Evolutionary conservation across 1,284 basidiomycete species (phyloP).

Genomic region (Mycena sp.): DNA sequence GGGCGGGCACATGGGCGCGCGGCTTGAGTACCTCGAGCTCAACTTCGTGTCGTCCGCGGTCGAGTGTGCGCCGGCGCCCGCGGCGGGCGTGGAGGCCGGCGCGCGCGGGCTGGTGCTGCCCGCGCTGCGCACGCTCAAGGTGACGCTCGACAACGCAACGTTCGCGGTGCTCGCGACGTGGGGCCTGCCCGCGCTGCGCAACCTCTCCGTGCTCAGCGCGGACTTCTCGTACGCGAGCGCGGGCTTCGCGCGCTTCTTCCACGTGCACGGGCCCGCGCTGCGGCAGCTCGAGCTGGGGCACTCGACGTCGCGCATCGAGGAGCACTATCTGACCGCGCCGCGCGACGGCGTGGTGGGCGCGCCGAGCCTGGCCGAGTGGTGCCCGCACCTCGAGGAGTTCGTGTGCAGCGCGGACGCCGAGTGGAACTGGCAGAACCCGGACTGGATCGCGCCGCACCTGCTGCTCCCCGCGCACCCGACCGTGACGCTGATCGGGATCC

Average conservation of each 20-base stretch:
- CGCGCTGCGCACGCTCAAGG: constrained; percentile 69
- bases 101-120: constrained; percentile 15
- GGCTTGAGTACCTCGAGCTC: constrained; percentile 65
- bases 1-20: constrained; percentile 12
- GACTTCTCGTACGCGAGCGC: constrained; percentile 71
- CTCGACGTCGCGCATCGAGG: constrained; percentile 68
- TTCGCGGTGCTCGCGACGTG: constrained; percentile 68
- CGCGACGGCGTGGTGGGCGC: constrained; percentile 20
- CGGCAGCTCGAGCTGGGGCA: constrained; percentile 76
- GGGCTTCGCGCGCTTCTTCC: constrained; percentile 73
- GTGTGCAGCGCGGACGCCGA: constrained; percentile 77
- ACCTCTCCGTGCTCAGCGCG: constrained; percentile 71
- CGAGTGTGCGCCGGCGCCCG: constrained; percentile 7
- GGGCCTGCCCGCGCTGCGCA: constrained; percentile 66
- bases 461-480: constrained; percentile 69
- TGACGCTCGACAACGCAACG: constrained; percentile 74
- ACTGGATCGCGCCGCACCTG: constrained; percentile 80
- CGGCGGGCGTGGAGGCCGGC: constrained; percentile 29
- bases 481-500: constrained; percentile 74
- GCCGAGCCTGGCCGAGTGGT: constrained; percentile 61
- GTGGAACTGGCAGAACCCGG: constrained; percentile 80
- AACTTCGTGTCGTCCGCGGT: constrained; percentile 44
- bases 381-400: constrained; percentile 70
- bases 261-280: constrained; percentile 67
- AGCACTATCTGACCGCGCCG: constrained; percentile 64